A percentile compares a stretch with the other conserved stretches of the same genome.
These are phyloP conservation scores for Dictyostelium firmibasis DNA, from an alignment of 78 protist genomes.

Conservation along the genomic window DNA sequence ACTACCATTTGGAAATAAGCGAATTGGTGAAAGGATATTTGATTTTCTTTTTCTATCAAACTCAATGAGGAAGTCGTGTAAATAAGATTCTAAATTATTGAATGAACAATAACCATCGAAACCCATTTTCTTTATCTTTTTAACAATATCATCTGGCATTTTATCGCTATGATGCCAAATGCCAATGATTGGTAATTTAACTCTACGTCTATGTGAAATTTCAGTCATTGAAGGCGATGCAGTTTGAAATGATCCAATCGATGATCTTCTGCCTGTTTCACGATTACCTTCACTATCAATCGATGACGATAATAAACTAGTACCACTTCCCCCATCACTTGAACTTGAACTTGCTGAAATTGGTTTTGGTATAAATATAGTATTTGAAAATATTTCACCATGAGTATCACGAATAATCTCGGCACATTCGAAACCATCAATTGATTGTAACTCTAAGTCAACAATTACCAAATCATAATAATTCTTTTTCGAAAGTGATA, in stretches of 20 bases:
- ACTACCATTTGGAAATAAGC: slow-evolving; percentile 3
- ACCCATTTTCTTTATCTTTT: background rate
- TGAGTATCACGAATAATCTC: slow-evolving; percentile 11
- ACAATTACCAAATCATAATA: slow-evolving; percentile 48
- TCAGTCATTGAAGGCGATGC: slow-evolving; percentile 8
- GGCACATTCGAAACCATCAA: slow-evolving; percentile 2
- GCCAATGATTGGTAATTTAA: slow-evolving; percentile 18
- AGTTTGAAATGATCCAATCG: background rate
- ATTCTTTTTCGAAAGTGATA: slow-evolving; percentile 49
- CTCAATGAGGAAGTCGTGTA: background rate
- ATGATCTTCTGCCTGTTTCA: background rate
- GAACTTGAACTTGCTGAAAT: background rate
- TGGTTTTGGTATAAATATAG: background rate
- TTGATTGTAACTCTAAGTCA: slow-evolving; percentile 16
- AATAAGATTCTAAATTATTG: background rate
- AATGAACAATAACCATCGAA: background rate
- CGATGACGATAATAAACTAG: background rate
- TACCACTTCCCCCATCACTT: background rate
- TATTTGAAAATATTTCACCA: background rate
- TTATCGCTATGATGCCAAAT: background rate
- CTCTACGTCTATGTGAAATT: slow-evolving; percentile 9
- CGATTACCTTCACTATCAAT: too few species aligned
- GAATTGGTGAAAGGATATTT: slow-evolving; percentile 39
- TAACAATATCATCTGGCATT: background rate
- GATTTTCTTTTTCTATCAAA: slow-evolving; percentile 22